These are phyloP conservation scores for Amanita brunnescens DNA, from an alignment of 768 basidiomycete genomes.

Conservation along the genomic window DNA sequence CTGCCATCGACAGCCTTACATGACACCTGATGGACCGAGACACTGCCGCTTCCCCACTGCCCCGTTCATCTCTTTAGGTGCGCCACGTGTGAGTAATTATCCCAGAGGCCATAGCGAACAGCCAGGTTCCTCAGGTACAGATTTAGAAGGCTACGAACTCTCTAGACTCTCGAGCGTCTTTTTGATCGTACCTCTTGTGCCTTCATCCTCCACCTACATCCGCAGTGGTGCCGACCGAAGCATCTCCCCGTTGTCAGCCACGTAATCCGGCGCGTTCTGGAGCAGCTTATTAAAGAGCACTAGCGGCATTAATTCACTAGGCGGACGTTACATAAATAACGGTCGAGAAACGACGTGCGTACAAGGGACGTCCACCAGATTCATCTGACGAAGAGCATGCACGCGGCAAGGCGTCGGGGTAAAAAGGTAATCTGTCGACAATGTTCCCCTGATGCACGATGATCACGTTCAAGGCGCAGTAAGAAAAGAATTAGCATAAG, in stretches of 20 bases:
- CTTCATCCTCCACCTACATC: not conserved
- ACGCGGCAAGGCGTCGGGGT: not conserved
- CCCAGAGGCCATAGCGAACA: not conserved
- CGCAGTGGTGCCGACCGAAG: not conserved
- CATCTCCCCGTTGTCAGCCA: not conserved
- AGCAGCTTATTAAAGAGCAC: not conserved
- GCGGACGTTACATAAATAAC: not conserved
- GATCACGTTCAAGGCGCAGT: not conserved
- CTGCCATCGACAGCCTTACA: not conserved
- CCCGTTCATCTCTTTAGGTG: not conserved
- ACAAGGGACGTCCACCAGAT: not conserved
- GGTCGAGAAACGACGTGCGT: not conserved
- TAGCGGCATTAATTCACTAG: not conserved
- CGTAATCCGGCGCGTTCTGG: not conserved
- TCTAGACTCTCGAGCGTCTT: not conserved
- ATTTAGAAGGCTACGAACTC: not conserved
- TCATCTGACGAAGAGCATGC: not conserved
- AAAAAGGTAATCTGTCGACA: not conserved
- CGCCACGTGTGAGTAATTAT: not conserved
- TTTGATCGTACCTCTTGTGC: slow-evolving; percentile 6
- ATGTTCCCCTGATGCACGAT: not conserved
- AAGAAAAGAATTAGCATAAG: too few relatives aligned
- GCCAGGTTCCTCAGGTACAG: slow-evolving; percentile 1
- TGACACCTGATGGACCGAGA: not conserved
- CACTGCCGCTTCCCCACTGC: not conserved